phyloP scores from a whole-genome alignment of 2,329 filamentous ascomycete genomes.

The Aspergillus carbonarius region DNA sequence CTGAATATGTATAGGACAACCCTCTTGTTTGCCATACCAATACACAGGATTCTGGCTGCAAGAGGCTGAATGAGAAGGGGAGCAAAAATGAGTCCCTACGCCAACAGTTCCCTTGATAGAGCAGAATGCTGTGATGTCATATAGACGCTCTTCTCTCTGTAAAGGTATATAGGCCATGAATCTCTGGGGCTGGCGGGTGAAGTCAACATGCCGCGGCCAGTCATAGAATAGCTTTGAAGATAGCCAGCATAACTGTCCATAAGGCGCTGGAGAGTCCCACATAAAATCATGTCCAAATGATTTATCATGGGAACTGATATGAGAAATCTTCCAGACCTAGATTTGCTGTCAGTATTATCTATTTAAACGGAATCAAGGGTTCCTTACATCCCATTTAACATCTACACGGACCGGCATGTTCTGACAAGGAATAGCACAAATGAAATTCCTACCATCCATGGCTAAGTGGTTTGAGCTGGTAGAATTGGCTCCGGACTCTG shows the following conservation, averaged over 20 bases:
- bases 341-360: not conserved
- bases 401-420: not conserved
- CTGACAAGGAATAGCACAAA: not conserved
- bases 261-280: not conserved
- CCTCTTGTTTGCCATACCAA: not conserved
- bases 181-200: not conserved
- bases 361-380: not conserved
- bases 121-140: not conserved
- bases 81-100: not conserved
- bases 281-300: slow-evolving; percentile 1
- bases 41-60: no score
- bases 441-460: not conserved
- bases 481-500: not conserved
- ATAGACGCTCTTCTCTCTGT: not conserved
- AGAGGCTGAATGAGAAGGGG: not conserved
- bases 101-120: not conserved
- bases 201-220: slow-evolving; percentile 1
- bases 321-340: slow-evolving; percentile 1
- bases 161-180: not conserved
- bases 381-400: not conserved
- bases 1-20: slow-evolving; percentile 1
- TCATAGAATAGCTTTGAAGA: not conserved
- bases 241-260: not conserved
- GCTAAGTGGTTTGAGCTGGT: not conserved
- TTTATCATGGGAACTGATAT: not conserved